Evolutionary conservation across 495 filamentous ascomycete genomes (phyloP).

Genomic region (Trichoderma parareesei): DNA sequence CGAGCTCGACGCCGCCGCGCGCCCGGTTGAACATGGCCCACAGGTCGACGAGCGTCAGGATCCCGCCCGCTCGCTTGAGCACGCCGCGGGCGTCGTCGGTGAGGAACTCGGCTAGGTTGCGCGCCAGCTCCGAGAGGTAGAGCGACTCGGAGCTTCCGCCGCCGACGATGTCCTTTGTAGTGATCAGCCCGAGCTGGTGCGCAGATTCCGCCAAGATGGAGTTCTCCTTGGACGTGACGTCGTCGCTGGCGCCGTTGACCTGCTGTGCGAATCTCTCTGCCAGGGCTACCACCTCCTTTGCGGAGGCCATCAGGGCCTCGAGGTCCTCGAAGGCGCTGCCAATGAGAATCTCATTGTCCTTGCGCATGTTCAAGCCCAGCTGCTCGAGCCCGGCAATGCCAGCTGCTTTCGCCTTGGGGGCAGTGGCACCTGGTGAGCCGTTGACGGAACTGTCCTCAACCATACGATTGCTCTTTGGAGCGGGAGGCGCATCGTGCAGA

Average conservation of each 20-base stretch:
- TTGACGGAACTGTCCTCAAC: conserved; percentile 36
- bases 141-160: conserved; percentile 37
- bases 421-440: conserved; percentile 21
- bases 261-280: conserved; percentile 80
- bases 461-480: conserved; percentile 67
- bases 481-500: conserved; percentile 81
- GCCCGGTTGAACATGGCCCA: conserved; percentile 98
- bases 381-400: conserved; percentile 91
- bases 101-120: conserved; percentile 87
- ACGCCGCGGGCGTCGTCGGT: conserved; percentile 83
- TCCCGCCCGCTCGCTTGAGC: conserved; percentile 76
- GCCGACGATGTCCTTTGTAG: conserved; percentile 80
- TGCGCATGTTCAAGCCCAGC: conserved; percentile 69
- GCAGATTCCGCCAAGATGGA: conserved; percentile 75
- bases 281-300: conserved; percentile 89
- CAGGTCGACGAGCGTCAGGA: conserved; percentile 89
- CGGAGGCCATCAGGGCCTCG: conserved; percentile 92
- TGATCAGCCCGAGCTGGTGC: conserved; percentile 76
- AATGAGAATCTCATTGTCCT: conserved; percentile 88
- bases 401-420: conserved; percentile 51
- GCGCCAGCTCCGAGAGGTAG: conserved; percentile 69
- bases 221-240: conserved; percentile 54
- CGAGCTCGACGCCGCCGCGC: conserved; percentile 85
- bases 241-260: conserved; percentile 45
- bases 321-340: conserved; percentile 94